Percentiles rank a stretch among this genome's conserved stretches.
Conservation (phyloP, 73 alveolate genomes). For the Paramecium sonneborni region DNA sequence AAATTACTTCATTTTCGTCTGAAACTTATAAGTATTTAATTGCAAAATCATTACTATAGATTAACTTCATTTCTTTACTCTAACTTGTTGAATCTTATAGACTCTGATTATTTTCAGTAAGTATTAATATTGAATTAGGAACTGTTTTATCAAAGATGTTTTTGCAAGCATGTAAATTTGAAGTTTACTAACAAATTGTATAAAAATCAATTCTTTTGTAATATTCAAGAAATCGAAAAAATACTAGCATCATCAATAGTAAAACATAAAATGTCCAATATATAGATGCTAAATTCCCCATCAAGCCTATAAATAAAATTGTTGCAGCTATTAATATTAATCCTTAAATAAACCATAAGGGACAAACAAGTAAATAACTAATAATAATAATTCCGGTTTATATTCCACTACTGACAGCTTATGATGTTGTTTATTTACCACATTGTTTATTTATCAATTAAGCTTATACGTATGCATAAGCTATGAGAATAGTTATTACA, state of each 20-base stretch:
- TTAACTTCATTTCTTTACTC: constrained; percentile 1
- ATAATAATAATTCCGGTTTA: neutral
- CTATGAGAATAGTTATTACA: neutral
- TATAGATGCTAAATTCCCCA: constrained; percentile 24
- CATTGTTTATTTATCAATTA: neutral
- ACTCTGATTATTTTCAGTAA: neutral
- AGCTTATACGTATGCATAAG: neutral
- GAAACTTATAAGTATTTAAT: neutral
- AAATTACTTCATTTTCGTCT: neutral
- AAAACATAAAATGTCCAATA: constrained; percentile 49
- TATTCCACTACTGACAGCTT: constrained; percentile 7
- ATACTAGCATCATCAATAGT: neutral
- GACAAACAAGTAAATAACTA: constrained; percentile 7
- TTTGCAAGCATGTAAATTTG: constrained; percentile 45
- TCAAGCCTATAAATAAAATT: neutral
- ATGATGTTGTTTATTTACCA: neutral
- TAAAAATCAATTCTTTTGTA: constrained; percentile 50
- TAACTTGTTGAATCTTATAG: neutral
- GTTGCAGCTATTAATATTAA: neutral
- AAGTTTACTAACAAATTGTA: neutral
- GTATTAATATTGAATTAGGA: constrained; percentile 44
- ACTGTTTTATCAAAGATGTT: constrained; percentile 50
- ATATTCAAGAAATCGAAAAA: constrained; percentile 13
- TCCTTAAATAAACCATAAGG: constrained; percentile 4
- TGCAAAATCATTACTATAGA: constrained; percentile 54